These are phyloP conservation scores for Leishmania mexicana DNA, from an alignment of 208 protist genomes.

Conservation along the genomic window DNA sequence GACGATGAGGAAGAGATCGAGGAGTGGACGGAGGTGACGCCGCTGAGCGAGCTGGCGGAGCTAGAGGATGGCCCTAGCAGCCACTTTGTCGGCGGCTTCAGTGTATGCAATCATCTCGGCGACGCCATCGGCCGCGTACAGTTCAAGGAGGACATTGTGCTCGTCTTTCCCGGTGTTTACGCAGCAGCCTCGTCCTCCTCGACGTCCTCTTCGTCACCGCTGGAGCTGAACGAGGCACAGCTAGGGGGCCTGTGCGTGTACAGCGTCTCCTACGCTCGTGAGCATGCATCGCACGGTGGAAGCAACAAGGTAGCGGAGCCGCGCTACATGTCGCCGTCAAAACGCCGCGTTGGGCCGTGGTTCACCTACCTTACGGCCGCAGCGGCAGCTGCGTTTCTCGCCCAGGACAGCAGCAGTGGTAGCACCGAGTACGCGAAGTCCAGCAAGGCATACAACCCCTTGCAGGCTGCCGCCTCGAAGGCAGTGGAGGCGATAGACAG, in stretches of 20 bases:
- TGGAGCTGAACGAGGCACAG: constrained; percentile 58
- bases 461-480: constrained; percentile 21
- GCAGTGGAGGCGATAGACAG: constrained; percentile 16
- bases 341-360: constrained; percentile 65
- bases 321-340: constrained; percentile 28
- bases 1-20: constrained; percentile 75
- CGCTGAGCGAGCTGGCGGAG: constrained; percentile 55
- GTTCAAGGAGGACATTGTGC: constrained; percentile 75
- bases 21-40: constrained; percentile 67
- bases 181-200: constrained; percentile 5
- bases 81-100: constrained; percentile 80
- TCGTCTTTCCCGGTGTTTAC: constrained; percentile 78
- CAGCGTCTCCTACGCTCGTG: constrained; percentile 55
- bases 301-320: constrained; percentile 7
- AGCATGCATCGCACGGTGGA: constrained; percentile 29
- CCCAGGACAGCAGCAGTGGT: constrained; percentile 23
- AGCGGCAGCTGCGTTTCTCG: constrained; percentile 17
- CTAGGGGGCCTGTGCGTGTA: constrained; percentile 64
- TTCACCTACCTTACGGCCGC: constrained; percentile 58
- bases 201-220: constrained; percentile 24
- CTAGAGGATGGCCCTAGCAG: constrained; percentile 80
- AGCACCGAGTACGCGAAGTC: not conserved
- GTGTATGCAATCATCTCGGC: constrained; percentile 48
- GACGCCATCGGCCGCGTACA: constrained; percentile 43
- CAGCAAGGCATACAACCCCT: constrained; percentile 4